Base-by-base conservation (phyloP, 768 basidiomycete species). In the Tulasnella sp. region DNA sequence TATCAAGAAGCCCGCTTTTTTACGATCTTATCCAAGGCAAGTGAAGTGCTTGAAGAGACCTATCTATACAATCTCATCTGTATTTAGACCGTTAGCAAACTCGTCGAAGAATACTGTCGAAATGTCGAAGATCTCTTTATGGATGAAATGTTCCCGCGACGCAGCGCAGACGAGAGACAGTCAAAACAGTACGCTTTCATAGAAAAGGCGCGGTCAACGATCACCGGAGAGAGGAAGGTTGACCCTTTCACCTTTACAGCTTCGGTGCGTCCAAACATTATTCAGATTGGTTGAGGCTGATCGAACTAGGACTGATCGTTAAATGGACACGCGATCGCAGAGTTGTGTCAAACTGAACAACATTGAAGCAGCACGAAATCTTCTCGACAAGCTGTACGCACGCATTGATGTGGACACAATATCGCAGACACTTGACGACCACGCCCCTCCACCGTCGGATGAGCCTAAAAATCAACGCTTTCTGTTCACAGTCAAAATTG, bases 321-420 rank as follows among this genome's bases (percentile, higher is more conserved):
- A 35, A 35, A 35, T 35, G 2, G 2, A 5, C 35, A 35, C 15
- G 2, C 15, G 44, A 13, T 7, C 3, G 44, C 81, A 97, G 85
- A 95, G 95, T 0, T 98, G 96, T 82, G 94, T 99, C 83, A 98
- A 98, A 86, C 88, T 99, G 74, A 99, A 99, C 87, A 98, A 98
- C 84, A 91, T 99, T 80, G 96, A 96, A 81, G 92, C 94, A 13
- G 95, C 96, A 0, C 90, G 96, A 42, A 90, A 90, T 79, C 87
- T 98, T 72, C 88, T 99, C 79, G 98, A 99, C 83, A 94, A 93
- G 80, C 93, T 99, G 89, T 99, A 98, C 84, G 91, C 88, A 73
- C 92, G 95, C 82, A 91, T 98, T 87, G 89, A 96, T 78, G 95
- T 92, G 0, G 98, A 99, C 86, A 91, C 91, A 82, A 88, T 96